Conservation (phyloP, 345 rosid genomes). For the Murraya paniculata region DNA sequence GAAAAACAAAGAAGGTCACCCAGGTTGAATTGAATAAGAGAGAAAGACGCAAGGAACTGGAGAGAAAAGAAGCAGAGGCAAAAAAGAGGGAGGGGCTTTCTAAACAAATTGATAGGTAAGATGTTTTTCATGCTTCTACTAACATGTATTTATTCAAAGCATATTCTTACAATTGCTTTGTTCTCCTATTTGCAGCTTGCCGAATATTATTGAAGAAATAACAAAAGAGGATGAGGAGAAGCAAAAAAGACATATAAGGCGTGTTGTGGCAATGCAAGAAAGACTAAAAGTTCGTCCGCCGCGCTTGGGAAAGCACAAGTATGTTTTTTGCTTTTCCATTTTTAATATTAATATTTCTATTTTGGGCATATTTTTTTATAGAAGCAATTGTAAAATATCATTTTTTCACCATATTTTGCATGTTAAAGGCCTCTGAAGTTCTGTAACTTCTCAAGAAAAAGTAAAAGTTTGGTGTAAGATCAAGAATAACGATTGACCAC, state of each 20-base stretch:
- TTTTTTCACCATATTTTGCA: background rate
- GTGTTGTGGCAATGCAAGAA: constrained; percentile 64
- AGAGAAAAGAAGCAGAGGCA: constrained; percentile 49
- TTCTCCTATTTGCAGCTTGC: constrained; percentile 42
- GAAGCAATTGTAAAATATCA: background rate
- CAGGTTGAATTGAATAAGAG: constrained; percentile 73
- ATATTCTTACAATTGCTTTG: constrained; percentile 15
- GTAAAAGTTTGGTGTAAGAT: background rate
- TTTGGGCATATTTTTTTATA: background rate
- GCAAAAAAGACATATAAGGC: constrained; percentile 52
- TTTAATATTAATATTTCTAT: background rate
- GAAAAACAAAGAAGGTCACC: constrained; percentile 59
- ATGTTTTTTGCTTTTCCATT: constrained; percentile 21
- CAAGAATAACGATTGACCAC: background rate
- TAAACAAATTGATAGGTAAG: constrained; percentile 70
- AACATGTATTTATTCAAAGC: background rate
- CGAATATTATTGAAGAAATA: constrained; percentile 73
- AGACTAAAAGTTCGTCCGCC: constrained; percentile 75
- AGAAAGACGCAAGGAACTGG: constrained; percentile 53
- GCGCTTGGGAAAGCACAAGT: constrained; percentile 94
- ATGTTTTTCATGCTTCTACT: background rate
- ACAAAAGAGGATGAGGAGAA: constrained; percentile 78
- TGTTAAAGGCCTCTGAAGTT: background rate
- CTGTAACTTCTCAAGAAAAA: background rate
- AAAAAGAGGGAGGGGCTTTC: constrained; percentile 47